Evolutionary conservation across 495 filamentous ascomycete species (phyloP).

Genomic region (Trichoderma asperelloides): DNA sequence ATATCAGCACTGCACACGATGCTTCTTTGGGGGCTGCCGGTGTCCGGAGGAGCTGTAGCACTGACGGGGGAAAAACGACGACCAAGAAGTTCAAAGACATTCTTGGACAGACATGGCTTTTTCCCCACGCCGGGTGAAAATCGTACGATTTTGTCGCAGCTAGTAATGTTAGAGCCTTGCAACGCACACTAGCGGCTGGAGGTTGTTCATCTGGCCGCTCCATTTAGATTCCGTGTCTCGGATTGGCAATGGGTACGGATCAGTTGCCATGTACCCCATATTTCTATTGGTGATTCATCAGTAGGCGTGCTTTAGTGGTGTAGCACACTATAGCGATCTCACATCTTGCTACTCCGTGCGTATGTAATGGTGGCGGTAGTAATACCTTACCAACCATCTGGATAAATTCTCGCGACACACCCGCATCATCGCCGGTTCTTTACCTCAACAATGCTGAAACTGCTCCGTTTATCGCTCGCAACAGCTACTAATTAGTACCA

Average conservation of each 20-base stretch:
- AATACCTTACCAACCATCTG: background rate
- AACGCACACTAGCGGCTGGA: slow-evolving; percentile 1
- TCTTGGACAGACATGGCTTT: background rate
- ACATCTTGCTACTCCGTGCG: background rate
- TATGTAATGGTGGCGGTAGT: background rate
- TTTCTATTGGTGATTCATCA: background rate
- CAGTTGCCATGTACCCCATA: background rate
- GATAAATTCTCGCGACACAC: background rate
- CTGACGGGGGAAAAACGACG: background rate
- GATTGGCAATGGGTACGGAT: background rate
- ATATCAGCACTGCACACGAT: too few relatives aligned
- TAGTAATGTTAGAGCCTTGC: background rate
- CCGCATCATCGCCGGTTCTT: background rate
- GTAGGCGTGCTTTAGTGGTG: background rate
- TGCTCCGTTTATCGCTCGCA: background rate
- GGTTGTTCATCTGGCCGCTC: slow-evolving; percentile 4
- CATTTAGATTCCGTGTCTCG: slow-evolving; percentile 8
- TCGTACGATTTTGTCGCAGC: slow-evolving; percentile 4
- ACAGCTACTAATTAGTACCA: background rate
- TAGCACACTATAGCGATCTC: background rate
- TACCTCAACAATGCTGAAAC: background rate
- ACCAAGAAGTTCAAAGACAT: background rate
- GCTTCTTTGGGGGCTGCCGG: background rate
- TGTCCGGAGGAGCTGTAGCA: background rate
- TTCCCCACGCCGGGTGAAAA: background rate